phyloP scores from a whole-genome alignment of 768 basidiomycete species.

The Lactarius trivialis region DNA sequence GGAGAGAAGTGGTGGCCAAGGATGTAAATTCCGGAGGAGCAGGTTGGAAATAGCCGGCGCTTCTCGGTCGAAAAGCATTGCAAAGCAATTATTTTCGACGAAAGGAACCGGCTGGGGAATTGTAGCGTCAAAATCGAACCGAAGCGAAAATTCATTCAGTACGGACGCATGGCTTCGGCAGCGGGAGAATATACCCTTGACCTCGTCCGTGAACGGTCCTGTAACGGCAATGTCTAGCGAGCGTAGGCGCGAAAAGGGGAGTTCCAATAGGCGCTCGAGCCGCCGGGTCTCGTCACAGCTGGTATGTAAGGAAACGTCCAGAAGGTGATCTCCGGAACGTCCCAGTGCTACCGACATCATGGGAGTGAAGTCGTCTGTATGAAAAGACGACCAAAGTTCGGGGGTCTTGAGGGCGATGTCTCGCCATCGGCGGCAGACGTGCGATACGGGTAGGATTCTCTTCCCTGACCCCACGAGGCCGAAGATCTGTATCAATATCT shows the following conservation, averaged over 20 bases:
- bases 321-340: constrained; percentile 4
- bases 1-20: constrained; percentile 18
- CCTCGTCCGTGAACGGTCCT: constrained; percentile 17
- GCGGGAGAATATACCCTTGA: constrained; percentile 20
- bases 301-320: constrained; percentile 6
- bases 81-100: constrained; percentile 12
- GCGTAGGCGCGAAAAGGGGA: constrained; percentile 7
- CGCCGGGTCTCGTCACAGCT: constrained; percentile 13
- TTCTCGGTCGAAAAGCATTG: constrained; percentile 15
- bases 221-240: constrained; percentile 4
- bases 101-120: constrained; percentile 14
- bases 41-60: constrained; percentile 4
- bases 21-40: constrained; percentile 14
- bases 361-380: constrained; percentile 12
- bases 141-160: constrained; percentile 19
- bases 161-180: constrained; percentile 15
- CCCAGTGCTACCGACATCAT: constrained; percentile 6
- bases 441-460: constrained; percentile 12
- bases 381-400: constrained; percentile 15
- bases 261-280: constrained; percentile 5
- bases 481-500: constrained; percentile 17
- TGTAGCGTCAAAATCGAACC: constrained; percentile 19
- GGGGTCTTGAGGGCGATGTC: constrained; percentile 10
- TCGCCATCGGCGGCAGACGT: constrained; percentile 17
- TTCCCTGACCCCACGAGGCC: constrained; percentile 11